A percentile compares a stretch with the other conserved stretches of the same genome.
Evolutionary conservation across 805 yeast species (phyloP).

Genomic region (Metschnikowia kofuensis): DNA sequence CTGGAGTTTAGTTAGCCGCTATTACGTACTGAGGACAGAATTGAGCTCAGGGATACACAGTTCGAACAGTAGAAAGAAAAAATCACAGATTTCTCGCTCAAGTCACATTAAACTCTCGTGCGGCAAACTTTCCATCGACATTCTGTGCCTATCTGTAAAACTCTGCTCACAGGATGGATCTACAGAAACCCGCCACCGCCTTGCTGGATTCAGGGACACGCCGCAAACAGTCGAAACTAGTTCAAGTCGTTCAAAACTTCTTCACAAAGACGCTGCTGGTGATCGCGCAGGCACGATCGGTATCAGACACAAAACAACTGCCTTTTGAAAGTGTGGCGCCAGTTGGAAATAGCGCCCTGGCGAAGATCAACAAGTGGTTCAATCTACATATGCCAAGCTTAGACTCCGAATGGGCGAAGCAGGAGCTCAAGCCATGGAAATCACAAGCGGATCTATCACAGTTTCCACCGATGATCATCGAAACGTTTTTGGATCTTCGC

Average conservation of each 20-base stretch:
- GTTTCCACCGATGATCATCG: conserved; percentile 84
- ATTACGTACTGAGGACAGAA: too few relatives aligned
- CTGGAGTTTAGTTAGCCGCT: too few relatives aligned
- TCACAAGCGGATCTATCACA: conserved; percentile 36
- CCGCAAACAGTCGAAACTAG: conserved; percentile 32
- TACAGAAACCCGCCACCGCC: conserved; percentile 1
- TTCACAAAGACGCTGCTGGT: conserved; percentile 61
- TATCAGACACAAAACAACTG: conserved; percentile 16
- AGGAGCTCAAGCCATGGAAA: conserved; percentile 66
- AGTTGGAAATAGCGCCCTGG: conserved; percentile 12
- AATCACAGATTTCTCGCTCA: too few relatives aligned
- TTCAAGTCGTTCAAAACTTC: conserved; percentile 56
- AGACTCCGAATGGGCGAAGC: conserved; percentile 34
- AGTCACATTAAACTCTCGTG: too few relatives aligned
- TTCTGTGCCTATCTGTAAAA: too few relatives aligned
- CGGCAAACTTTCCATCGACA: too few relatives aligned
- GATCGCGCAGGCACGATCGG: conserved; percentile 46
- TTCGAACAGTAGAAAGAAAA: too few relatives aligned
- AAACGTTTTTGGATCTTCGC: conserved; percentile 71
- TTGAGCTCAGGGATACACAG: too few relatives aligned
- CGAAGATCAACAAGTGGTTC: conserved; percentile 59
- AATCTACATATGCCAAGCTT: conserved; percentile 46
- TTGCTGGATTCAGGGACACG: conserved; percentile 4
- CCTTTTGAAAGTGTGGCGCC: conserved; percentile 8
- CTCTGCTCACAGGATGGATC: background rate